phyloP scores from a whole-genome alignment of 2,329 filamentous ascomycete species.

The Davidsoniella neocaledoniae region DNA sequence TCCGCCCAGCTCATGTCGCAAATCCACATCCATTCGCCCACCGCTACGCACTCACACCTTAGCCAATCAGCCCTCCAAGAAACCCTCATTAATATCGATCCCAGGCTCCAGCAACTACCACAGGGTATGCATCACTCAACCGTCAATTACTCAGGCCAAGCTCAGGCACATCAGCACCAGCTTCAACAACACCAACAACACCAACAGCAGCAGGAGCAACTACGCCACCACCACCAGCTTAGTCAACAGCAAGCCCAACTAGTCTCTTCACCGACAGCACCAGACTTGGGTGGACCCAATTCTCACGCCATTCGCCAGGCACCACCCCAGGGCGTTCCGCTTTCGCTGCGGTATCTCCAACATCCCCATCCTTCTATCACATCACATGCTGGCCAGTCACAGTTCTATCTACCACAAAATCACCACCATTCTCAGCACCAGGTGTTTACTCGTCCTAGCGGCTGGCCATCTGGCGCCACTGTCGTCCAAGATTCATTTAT shows the following conservation, averaged over 20 bases:
- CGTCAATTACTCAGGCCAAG: background rate
- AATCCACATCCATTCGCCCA: slow-evolving; percentile 7
- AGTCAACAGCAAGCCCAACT: slow-evolving; percentile 1
- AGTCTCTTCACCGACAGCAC: slow-evolving; percentile 4
- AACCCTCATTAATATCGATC: background rate
- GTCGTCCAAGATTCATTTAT: slow-evolving; percentile 7
- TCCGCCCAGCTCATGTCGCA: slow-evolving; percentile 5
- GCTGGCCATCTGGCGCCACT: slow-evolving; percentile 10
- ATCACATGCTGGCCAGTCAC: slow-evolving; percentile 2
- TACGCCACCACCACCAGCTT: background rate
- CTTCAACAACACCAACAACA: slow-evolving; percentile 2
- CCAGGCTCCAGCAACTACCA: background rate
- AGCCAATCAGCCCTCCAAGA: background rate
- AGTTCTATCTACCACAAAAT: slow-evolving; percentile 4
- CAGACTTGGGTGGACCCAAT: slow-evolving; percentile 5
- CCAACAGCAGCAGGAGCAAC: background rate
- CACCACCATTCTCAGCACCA: slow-evolving; percentile 6
- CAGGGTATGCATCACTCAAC: background rate
- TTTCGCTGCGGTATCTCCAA: background rate
- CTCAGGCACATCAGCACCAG: background rate
- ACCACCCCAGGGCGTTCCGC: slow-evolving; percentile 2
- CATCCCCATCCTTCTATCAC: slow-evolving; percentile 2
- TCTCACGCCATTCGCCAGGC: slow-evolving; percentile 10
- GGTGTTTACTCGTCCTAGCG: background rate
- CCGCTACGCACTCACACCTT: background rate